Base-by-base conservation (phyloP, 257 asterid genomes). In the Solanum gracilifrons region DNA sequence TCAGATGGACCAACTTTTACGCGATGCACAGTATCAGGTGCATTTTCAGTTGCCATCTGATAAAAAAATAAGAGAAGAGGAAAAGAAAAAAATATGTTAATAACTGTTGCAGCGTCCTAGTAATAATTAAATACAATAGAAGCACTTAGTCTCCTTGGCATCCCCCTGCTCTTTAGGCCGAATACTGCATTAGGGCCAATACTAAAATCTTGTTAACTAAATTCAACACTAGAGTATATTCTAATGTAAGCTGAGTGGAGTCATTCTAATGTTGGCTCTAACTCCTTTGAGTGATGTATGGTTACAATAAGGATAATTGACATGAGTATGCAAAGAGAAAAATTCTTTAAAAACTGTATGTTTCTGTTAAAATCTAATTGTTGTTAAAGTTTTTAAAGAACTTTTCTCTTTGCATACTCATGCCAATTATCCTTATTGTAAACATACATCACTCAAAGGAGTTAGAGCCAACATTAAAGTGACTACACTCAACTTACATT, bases 21-120 rank as follows among this genome's bases (percentile, higher is more conserved):
- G 43, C 10, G 73, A 72, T 23, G 64, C 51, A 4, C 12, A 27
- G 66, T 48, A 75, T 75, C n/a, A 46, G 69, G 80, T 15, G 72
- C 84, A 48, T 77, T 72, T 25, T 75, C 87, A 48, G 83, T 60
- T 31, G 21, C 75, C 66, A 58, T 90, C 89, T 89, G 88, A 89
- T 76, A 6, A 86, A 60, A 10, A 35, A 10, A 7, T 35, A 13
- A 7, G 27, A 46, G 16, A 25, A 41, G 31, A n/a, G 12, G 46
- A 29, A n/a, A 68, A 51, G 84, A 77, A 33, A 77, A 11, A 13
- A 10, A 82, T 9, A 1, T 5, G 85, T 29, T 13, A 48, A 1
- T 29, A 29, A 18, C 20, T 18, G 20, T 5, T 46, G 31, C 0
- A 48, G 85, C 18, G 29, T 43, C 55, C 84, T 43, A 27, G 6